A percentile compares a stretch with the other conserved stretches of the same genome.
Evolutionary conservation across 1,284 basidiomycete species (phyloP).

Genomic region (Sphagnurus paluster): DNA sequence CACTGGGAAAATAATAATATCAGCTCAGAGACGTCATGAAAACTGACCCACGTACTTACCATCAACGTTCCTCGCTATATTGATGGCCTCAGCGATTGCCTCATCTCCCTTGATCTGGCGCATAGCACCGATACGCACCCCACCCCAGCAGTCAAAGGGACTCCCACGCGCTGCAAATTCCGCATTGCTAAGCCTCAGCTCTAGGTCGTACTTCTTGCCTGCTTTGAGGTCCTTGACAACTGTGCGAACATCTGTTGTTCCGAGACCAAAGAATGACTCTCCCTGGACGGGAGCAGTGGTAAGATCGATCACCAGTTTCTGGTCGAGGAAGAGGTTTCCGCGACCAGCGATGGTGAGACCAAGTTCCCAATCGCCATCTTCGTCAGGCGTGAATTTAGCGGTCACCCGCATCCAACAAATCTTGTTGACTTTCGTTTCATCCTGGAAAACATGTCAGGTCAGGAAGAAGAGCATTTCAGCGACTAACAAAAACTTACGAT

Average conservation of each 20-base stretch:
- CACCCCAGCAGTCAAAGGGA: slow-evolving; percentile 42
- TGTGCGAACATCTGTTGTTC: slow-evolving; percentile 37
- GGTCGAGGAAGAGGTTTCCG: slow-evolving; percentile 51
- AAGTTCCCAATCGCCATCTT: slow-evolving; percentile 48
- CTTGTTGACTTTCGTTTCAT: slow-evolving; percentile 38
- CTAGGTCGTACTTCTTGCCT: slow-evolving; percentile 35
- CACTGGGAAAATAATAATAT: slow-evolving; percentile 22
- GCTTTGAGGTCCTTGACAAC: slow-evolving; percentile 36
- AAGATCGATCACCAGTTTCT: slow-evolving; percentile 48
- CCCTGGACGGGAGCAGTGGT: slow-evolving; percentile 33
- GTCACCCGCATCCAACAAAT: slow-evolving; percentile 42
- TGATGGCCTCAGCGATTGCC: slow-evolving; percentile 42
- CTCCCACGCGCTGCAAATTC: slow-evolving; percentile 31
- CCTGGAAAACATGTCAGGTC: slow-evolving; percentile 25
- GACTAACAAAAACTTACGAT: no score
- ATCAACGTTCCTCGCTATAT: slow-evolving; percentile 42
- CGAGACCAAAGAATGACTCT: slow-evolving; percentile 39
- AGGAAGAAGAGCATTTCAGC: no score
- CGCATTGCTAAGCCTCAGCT: slow-evolving; percentile 36
- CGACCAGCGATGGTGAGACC: slow-evolving; percentile 47
- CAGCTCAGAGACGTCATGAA: neutral
- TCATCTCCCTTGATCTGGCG: slow-evolving; percentile 32
- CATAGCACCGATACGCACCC: slow-evolving; percentile 45
- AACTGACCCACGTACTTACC: slow-evolving; percentile 25
- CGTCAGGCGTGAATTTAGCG: slow-evolving; percentile 41